These are phyloP conservation scores for Phialophora chinensis DNA, from an alignment of 2,329 filamentous ascomycete genomes.

Conservation along the genomic window DNA sequence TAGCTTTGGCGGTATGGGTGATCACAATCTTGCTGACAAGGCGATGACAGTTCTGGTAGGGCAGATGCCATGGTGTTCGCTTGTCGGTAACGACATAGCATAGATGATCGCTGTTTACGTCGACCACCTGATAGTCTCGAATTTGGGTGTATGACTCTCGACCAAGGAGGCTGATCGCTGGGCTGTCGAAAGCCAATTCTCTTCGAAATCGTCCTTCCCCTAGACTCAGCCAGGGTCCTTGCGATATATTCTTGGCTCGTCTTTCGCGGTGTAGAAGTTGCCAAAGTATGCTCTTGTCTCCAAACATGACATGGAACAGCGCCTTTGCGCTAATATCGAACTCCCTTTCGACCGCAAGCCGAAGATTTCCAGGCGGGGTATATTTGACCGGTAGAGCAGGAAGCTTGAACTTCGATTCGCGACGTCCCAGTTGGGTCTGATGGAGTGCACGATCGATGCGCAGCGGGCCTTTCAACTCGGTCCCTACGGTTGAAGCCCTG, in stretches of 20 bases:
- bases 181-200: conserved; percentile 80
- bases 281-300: conserved; percentile 94
- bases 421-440: conserved; percentile 43
- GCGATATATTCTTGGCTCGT: conserved; percentile 77
- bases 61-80: conserved; percentile 79
- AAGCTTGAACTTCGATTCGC: conserved; percentile 74
- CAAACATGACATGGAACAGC: conserved; percentile 94
- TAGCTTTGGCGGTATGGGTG: conserved; percentile 88
- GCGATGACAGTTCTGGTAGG: conserved; percentile 77
- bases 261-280: conserved; percentile 87
- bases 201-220: conserved; percentile 73
- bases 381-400: conserved; percentile 82
- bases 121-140: conserved; percentile 83
- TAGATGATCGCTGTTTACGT: conserved; percentile 77
- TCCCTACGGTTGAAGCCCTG: conserved; percentile 29
- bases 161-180: conserved; percentile 69
- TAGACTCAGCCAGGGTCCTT: conserved; percentile 79
- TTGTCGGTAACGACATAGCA: conserved; percentile 71
- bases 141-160: conserved; percentile 65
- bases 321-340: conserved; percentile 94
- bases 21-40: conserved; percentile 91
- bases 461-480: conserved; percentile 62
- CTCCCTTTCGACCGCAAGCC: conserved; percentile 75
- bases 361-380: conserved; percentile 80
- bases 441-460: conserved; percentile 68